Evolutionary conservation across 345 rosid species (phyloP).

Genomic region (Murraya koenigii): DNA sequence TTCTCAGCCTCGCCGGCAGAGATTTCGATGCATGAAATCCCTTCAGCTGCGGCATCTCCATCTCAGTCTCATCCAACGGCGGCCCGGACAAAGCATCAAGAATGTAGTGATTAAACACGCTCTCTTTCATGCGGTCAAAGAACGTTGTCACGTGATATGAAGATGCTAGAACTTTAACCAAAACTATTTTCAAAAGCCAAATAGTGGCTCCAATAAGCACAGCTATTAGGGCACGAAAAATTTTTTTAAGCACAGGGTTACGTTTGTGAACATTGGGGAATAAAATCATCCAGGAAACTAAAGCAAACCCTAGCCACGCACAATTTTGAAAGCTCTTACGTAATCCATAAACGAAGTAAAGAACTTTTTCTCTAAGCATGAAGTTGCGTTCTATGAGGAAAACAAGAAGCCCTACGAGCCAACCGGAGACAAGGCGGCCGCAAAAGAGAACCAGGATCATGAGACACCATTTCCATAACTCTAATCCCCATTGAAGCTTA

Average conservation of each 20-base stretch:
- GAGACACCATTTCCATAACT: constrained; percentile 17
- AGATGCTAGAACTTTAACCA: constrained; percentile 51
- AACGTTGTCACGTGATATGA: constrained; percentile 53
- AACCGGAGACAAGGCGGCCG: constrained; percentile 27
- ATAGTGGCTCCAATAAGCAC: constrained; percentile 45
- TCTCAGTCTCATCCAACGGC: constrained; percentile 33
- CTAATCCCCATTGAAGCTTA: constrained; percentile 11
- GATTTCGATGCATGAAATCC: constrained; percentile 14
- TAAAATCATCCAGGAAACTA: constrained; percentile 24
- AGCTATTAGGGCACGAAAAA: constrained; percentile 33
- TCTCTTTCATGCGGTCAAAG: constrained; percentile 66
- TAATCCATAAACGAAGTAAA: constrained; percentile 30
- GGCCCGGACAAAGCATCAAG: constrained; percentile 51
- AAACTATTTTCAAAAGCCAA: constrained; percentile 52
- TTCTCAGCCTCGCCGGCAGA: constrained; percentile 25
- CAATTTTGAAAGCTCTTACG: constrained; percentile 33
- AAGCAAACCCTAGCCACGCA: constrained; percentile 27
- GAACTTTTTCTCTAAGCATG: constrained; percentile 32
- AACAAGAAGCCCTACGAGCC: constrained; percentile 28
- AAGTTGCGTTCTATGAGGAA: constrained; percentile 28
- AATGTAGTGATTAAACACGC: constrained; percentile 51
- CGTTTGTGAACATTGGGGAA: constrained; percentile 34
- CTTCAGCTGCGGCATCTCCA: constrained; percentile 2
- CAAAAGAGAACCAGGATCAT: constrained; percentile 26
- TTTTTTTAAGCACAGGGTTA: constrained; percentile 26